Base-by-base conservation (phyloP, 257 asterid species). In the Marsdenia floribunda region DNA sequence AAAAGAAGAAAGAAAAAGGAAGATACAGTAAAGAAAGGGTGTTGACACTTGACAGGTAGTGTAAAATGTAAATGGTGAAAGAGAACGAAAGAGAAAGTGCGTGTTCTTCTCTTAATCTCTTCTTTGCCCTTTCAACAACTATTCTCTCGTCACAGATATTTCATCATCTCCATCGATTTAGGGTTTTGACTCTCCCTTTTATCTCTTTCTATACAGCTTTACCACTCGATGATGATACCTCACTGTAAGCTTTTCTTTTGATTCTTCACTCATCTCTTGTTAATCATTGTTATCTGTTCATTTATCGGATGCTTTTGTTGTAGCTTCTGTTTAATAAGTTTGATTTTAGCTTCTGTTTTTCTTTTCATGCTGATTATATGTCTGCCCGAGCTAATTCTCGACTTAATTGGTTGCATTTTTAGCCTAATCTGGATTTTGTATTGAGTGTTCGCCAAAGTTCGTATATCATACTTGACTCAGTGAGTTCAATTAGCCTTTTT, bases 111-210 rank as follows among this genome's bases (percentile, higher is more conserved):
- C 70, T 74, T 68, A 66, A 69, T 82, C 72, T 74, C 73, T 68
- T 80, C 71, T 75, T 81, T 82, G 80, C 82, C 83, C 80, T 73
- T 78, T 59, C 81, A 82, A 78, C 82, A 65, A 73, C 85, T 79
- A 63, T 63, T 81, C 80, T 76, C 75, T 69, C 74, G 63, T 74
- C 82, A 26, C 73, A 46, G 71, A 81, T 78, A 80, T 79, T 80
- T 82, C 73, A 55, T 53, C 70, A n/a, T 72, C 78, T 58, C 70
- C 60, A 78, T 70, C 83, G 82, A 81, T 82, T 84, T 79, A 81
- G 87, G 90, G 87, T 81, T 85, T 80, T 79, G 81, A 78, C 80
- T 66, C 77, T 58, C 50, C 64, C n/a, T 14, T 42, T 16, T 71
- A 8, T 68, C 79, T 72, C 70, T 35, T 59, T 80, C 68, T 59